Conservation (phyloP, 2,329 filamentous ascomycete genomes). For the Raffaelea albimanens region DNA sequence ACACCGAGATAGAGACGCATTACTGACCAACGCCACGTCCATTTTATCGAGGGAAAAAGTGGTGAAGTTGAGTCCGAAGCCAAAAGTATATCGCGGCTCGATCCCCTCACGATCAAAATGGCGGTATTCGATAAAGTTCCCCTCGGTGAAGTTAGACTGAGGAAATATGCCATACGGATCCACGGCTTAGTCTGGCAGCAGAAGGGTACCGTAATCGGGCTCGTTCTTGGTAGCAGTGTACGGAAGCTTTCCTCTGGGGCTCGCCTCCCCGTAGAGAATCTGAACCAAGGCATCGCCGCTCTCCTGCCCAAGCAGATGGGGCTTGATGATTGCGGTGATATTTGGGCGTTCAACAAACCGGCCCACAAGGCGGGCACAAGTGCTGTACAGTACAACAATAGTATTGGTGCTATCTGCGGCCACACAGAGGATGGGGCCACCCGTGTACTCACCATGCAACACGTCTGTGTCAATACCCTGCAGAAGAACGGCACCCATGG, state of each 20-base stretch:
- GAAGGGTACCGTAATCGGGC: slow-evolving; percentile 44
- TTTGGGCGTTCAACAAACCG: slow-evolving; percentile 58
- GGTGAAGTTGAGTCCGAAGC: slow-evolving; percentile 56
- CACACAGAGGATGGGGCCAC: slow-evolving; percentile 52
- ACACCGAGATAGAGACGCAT: not conserved
- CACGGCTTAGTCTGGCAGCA: slow-evolving; percentile 29
- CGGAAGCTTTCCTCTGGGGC: slow-evolving; percentile 60
- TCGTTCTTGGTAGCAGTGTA: slow-evolving; percentile 53
- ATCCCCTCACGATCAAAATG: slow-evolving; percentile 46
- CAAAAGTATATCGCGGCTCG: slow-evolving; percentile 53
- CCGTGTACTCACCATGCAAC: slow-evolving; percentile 42
- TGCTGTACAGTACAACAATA: slow-evolving; percentile 60
- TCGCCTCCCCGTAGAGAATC: slow-evolving; percentile 58
- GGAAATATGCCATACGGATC: slow-evolving; percentile 20
- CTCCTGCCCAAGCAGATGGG: slow-evolving; percentile 67
- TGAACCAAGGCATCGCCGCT: slow-evolving; percentile 59
- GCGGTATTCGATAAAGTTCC: slow-evolving; percentile 56
- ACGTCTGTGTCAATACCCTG: slow-evolving; percentile 40
- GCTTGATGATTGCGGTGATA: slow-evolving; percentile 58
- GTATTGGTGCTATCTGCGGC: slow-evolving; percentile 53
- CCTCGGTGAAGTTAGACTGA: slow-evolving; percentile 53
- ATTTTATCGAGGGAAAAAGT: slow-evolving; percentile 45
- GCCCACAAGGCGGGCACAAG: slow-evolving; percentile 60
- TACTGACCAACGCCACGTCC: no score
- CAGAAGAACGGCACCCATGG: no score